Evolutionary conservation across 2,329 filamentous ascomycete genomes (phyloP), one percentile per base, ranked within the genome.

Genomic region (Epicoccum sorghinum): DNA sequence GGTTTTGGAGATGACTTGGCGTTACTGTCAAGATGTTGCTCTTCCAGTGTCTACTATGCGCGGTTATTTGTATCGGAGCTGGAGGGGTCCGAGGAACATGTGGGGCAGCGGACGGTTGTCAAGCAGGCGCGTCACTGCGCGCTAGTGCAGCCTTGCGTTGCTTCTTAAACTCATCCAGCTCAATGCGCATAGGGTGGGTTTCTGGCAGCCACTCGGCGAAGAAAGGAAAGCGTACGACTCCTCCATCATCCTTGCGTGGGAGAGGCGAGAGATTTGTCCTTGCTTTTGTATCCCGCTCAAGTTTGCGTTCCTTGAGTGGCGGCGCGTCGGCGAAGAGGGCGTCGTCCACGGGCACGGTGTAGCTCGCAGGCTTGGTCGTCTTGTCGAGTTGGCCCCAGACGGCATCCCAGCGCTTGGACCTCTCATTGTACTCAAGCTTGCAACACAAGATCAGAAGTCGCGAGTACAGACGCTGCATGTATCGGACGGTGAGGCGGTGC

Each of bases 381-480:
- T 59, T 57, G 9, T 23, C 47, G n/a, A 50, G 41, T 13, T 55
- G 41, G 2, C 70, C 71, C 70, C 70, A 74, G 30, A 55, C 43
- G 14, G 57, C 59, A 3, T 41, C 56, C 72, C 71, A 74, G 18
- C 56, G 65, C 30, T 62, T 59, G 13, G 53, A 59, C 27, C 58
- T 46, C 1, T 60, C 47, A 58, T 79, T 65, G 62, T 71, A 79
- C 8, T 71, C 69, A 64, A 80, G 71, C 40, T 75, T 67, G 35
- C 78, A 77, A 62, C 75, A 77, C 49, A 77, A 70, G 3, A 55
- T 57, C 46, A 80, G 75, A 6, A 82, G 64, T 23, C 65, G 67
- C 4, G 66, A 60, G 70, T 79, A 82, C 13, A 82, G 56, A 29
- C 78, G 71, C 47, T 69, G 69, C 80, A 83, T 81, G 51, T 73